phyloP scores from a whole-genome alignment of 176 grass and related monocot genomes.

The Ensete ventricosum region DNA sequence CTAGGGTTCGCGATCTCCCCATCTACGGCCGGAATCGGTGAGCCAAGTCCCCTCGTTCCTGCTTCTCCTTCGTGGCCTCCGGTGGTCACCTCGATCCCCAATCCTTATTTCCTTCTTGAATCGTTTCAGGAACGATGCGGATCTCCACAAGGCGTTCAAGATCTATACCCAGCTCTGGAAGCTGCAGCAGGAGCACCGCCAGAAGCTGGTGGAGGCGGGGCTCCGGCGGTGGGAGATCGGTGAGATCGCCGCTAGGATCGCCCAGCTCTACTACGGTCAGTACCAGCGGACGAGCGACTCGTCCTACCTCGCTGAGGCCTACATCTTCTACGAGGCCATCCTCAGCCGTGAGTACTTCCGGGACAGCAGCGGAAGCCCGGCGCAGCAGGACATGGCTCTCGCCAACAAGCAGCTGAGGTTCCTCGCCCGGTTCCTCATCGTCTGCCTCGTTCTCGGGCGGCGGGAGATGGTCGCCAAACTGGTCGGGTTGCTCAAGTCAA shows the following conservation, averaged over 20 bases:
- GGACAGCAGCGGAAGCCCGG: constrained; percentile 17
- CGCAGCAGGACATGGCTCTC: constrained; percentile 33
- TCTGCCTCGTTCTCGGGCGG: constrained; percentile 65
- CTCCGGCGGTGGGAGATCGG: constrained; percentile 83
- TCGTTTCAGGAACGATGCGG: constrained; percentile 30
- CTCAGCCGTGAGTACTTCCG: constrained; percentile 74
- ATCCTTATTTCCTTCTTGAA: not conserved
- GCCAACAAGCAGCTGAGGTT: constrained; percentile 80
- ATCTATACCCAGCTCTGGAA: constrained; percentile 87
- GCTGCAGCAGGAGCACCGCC: constrained; percentile 82
- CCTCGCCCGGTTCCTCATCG: constrained; percentile 76
- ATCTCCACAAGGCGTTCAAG: constrained; percentile 84
- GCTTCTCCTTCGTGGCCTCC: no score
- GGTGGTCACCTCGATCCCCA: not conserved
- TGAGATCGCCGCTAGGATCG: constrained; percentile 88
- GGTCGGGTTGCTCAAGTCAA: constrained; percentile 30
- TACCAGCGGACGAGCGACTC: constrained; percentile 80
- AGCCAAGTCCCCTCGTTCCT: not conserved
- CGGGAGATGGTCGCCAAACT: constrained; percentile 43
- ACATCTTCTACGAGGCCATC: constrained; percentile 95
- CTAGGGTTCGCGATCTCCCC: constrained; percentile 76
- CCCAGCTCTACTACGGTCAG: constrained; percentile 88
- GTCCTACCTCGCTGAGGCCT: constrained; percentile 71
- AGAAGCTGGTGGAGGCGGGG: constrained; percentile 67
- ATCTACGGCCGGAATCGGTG: constrained; percentile 50